A percentile compares a stretch with the other conserved stretches of the same genome.
phyloP scores from a whole-genome alignment of 345 rosid genomes.

The Salix suchowensis region DNA sequence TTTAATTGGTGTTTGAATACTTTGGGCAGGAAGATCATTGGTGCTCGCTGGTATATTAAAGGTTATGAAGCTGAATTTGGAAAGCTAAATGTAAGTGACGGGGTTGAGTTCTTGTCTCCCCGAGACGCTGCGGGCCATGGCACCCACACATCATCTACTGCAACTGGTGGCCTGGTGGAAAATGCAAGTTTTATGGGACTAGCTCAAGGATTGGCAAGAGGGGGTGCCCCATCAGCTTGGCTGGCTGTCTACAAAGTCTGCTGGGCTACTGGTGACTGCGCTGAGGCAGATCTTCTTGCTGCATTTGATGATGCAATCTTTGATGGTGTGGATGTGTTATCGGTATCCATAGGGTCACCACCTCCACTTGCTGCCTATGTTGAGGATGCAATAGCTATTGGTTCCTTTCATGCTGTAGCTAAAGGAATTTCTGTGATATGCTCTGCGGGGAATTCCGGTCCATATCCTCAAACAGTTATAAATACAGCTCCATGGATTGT shows the following conservation, averaged over 20 bases:
- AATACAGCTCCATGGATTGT: constrained; percentile 50
- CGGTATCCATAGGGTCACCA: constrained; percentile 35
- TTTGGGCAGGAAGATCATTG: constrained; percentile 25
- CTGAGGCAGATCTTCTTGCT: constrained; percentile 35
- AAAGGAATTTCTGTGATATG: constrained; percentile 22
- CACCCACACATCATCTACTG: constrained; percentile 15
- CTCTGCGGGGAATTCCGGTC: constrained; percentile 26
- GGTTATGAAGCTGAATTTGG: constrained; percentile 16
- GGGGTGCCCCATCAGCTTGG: constrained; percentile 39
- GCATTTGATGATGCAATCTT: constrained; percentile 52
- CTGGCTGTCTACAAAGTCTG: constrained; percentile 40
- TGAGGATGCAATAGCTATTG: constrained; percentile 34
- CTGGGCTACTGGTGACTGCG: constrained; percentile 20
- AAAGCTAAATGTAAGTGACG: neutral
- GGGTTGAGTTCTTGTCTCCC: constrained; percentile 24
- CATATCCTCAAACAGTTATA: constrained; percentile 28
- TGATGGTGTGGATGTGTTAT: constrained; percentile 46
- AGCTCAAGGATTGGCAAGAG: constrained; percentile 34
- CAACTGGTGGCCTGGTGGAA: constrained; percentile 27
- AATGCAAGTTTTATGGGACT: constrained; percentile 31
- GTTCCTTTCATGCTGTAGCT: constrained; percentile 44
- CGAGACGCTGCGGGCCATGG: constrained; percentile 24
- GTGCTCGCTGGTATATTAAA: constrained; percentile 35
- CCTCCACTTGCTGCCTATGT: constrained; percentile 28
- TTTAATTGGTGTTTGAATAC: neutral